These are phyloP conservation scores for Bretziella fagacearum DNA, from an alignment of 2,329 filamentous ascomycete genomes.

Conservation along the genomic window DNA sequence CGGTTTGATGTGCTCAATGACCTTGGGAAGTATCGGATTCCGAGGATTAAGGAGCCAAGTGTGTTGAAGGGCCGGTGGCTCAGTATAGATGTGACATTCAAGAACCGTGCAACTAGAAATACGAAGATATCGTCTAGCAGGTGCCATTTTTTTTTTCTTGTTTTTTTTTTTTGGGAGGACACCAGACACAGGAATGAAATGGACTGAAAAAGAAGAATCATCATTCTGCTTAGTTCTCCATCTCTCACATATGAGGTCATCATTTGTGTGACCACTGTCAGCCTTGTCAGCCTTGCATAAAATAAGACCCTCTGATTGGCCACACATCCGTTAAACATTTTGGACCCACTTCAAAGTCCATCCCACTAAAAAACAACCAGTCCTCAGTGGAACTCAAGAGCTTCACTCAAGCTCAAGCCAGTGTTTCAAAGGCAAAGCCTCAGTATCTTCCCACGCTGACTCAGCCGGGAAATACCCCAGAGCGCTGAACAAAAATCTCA, in stretches of 20 bases:
- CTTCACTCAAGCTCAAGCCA: no score
- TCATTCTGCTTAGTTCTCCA: neutral
- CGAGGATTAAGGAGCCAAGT: conserved; percentile 70
- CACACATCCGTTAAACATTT: neutral
- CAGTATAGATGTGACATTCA: conserved; percentile 92
- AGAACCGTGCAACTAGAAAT: conserved; percentile 88
- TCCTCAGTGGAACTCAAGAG: no score
- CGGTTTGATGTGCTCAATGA: conserved; percentile 72
- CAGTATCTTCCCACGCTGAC: no score
- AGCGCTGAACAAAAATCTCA: neutral
- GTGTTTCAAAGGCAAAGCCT: no score
- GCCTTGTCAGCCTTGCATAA: conserved; percentile 13
- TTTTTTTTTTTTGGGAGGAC: neutral
- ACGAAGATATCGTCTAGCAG: conserved; percentile 72
- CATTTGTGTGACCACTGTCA: conserved; percentile 1
- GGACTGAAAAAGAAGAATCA: neutral
- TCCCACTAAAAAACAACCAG: conserved; percentile 3
- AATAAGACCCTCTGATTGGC: conserved; percentile 5
- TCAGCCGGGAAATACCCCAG: neutral
- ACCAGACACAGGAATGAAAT: no score
- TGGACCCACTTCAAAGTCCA: conserved; percentile 2
- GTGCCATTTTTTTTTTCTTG: conserved; percentile 48
- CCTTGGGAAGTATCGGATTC: conserved; percentile 58
- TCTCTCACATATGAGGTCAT: neutral
- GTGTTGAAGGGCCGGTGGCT: conserved; percentile 67